Evolutionary conservation across 441 rosid species (phyloP).

Genomic region (Jatropha multifida): DNA sequence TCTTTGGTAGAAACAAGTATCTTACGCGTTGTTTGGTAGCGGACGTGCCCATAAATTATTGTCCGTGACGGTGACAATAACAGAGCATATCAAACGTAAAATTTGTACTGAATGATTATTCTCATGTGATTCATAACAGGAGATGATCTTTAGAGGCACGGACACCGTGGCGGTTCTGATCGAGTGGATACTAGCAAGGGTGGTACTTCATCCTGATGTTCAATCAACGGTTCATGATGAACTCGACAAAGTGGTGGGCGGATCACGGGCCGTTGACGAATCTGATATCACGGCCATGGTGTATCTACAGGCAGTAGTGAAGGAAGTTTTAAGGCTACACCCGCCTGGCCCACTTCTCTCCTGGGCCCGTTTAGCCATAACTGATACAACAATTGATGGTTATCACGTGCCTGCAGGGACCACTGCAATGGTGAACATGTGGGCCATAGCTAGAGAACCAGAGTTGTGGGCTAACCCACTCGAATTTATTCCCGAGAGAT

Average conservation of each 20-base stretch:
- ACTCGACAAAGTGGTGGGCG: conserved; percentile 64
- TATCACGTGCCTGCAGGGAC: conserved; percentile 57
- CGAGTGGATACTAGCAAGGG: conserved; percentile 65
- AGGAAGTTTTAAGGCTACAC: conserved; percentile 72
- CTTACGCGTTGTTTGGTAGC: background rate
- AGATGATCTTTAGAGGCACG: conserved; percentile 68
- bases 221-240: conserved; percentile 52
- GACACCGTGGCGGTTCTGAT: conserved; percentile 64
- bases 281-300: conserved; percentile 47
- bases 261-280: conserved; percentile 50
- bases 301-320: conserved; percentile 67
- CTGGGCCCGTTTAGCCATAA: conserved; percentile 53
- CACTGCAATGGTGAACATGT: conserved; percentile 56
- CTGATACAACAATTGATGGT: conserved; percentile 51
- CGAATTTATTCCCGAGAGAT: conserved; percentile 54
- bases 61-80: background rate
- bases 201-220: conserved; percentile 49
- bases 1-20: conserved; percentile 3
- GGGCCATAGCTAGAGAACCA: conserved; percentile 73
- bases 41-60: background rate
- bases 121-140: conserved; percentile 30
- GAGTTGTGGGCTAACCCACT: conserved; percentile 51
- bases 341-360: conserved; percentile 70
- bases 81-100: background rate
- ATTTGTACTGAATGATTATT: background rate